Evolutionary conservation across 192 early-diverging fungal genomes (phyloP), one percentile per base, ranked within the genome.

Genomic region (Phlyctochytrium planicorne): DNA sequence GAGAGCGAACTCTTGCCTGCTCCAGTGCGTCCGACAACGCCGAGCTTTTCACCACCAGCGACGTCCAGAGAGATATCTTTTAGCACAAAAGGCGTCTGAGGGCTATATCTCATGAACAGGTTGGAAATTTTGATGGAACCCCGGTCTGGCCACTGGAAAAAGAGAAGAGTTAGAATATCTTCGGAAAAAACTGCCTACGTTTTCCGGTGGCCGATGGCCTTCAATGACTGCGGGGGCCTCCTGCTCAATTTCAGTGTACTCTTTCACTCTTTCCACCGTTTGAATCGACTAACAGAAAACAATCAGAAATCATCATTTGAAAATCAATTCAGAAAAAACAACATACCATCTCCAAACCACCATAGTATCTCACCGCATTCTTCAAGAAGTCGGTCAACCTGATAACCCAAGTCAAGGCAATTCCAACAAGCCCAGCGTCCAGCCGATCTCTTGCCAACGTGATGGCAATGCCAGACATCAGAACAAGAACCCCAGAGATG

Each of bases 401-500:
- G 6, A 94, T 80, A 0, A 92, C 79, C 60, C 94, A 94, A 64
- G 82, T 82, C 32, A 96, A 82, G 52, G 85, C 84, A 59, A 96
- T 84, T 52, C 91, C 94, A 32, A 92, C 91, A 65, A 92, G 75
- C 4, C 93, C 93, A 0, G 91, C 88, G 68, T 92, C 90, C 25
- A 76, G 37, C 1, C 20, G 6, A 20, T 30, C 75, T 36, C 30
- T 14, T 34, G 60, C 25, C 27, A n/a, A 30, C n/a, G n/a, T n/a
- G 52, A 77, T 78, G 53, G 62, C 82, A 78, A 32, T 79, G 70
- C 47, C 56, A 63, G 74, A 66, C n/a, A 93, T 34, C n/a, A n/a
- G n/a, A n/a, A n/a, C n/a, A n/a, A n/a, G n/a, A n/a, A n/a, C n/a
- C n/a, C n/a, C 32, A 23, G 20, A 47, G n/a, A 85, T 76, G 30